Evolutionary conservation across 768 basidiomycete genomes (phyloP), one percentile per base, ranked within the genome.

Genomic region (Erythrobasidium yunnanense): DNA sequence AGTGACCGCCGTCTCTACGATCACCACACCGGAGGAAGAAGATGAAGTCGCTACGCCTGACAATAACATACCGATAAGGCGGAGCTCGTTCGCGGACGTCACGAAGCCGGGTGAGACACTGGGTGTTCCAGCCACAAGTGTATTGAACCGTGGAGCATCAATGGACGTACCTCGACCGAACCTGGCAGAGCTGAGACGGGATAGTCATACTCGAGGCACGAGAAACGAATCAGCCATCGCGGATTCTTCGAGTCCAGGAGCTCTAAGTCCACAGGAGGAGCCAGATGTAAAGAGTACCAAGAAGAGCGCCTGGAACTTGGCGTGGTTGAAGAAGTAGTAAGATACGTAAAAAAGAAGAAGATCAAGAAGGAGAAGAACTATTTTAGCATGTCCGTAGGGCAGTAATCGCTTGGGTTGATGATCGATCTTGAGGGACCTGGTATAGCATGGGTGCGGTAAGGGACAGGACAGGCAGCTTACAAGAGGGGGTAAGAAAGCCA

Each of bases 251-350:
- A 51, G 25, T 23, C 60, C 17, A n/a, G 60, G 47, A 7, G 33
- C 15, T 15, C 54, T 7, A 22, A 33, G 17, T 33, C 22, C 20
- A 8, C 38, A 22, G 6, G 18, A 8, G 15, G 18, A 34, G 25
- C 8, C 33, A 32, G 17, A 55, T 13, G 54, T 38, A 35, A 2
- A 17, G 3, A 34, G 47, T n/a, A 49, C 33, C 11, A 63, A 63
- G 60, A 63, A 63, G 30, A 63, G 60, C 49, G 22, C 60, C 33
- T 63, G 60, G 60, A 63, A 49, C 18, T 32, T 63, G 27, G 33
- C 60, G 20, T 63, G 60, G 60, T 27, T 63, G 46, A 63, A 63
- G 49, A 63, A 63, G 49, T 47, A 51, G 30, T 51, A 51, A 51
- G 11, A 42, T 42, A 42, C 38, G n/a, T n/a, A n/a, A n/a, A n/a